These are phyloP conservation scores for Skeletonema marinoi DNA, from an alignment of 108 stramenopile species.

Conservation along the genomic window DNA sequence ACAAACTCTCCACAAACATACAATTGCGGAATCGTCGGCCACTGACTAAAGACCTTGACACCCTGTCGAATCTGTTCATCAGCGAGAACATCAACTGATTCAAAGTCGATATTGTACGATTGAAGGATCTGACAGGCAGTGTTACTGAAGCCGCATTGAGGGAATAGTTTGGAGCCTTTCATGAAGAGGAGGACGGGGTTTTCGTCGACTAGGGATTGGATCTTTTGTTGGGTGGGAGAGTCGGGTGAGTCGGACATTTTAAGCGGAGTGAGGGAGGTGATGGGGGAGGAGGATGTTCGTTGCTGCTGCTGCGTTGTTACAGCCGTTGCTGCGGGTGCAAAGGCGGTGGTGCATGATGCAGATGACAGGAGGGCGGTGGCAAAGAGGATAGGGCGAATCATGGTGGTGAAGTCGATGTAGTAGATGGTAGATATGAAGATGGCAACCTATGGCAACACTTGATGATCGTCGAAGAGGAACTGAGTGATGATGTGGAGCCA, in stretches of 20 bases:
- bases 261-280: slow-evolving; percentile 4
- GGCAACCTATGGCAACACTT: too few species aligned
- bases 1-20: slow-evolving; percentile 98
- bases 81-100: slow-evolving; percentile 75
- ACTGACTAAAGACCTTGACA: slow-evolving; percentile 84
- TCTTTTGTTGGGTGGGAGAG: slow-evolving; percentile 58
- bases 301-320: background rate
- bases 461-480: too few species aligned
- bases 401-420: background rate
- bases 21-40: slow-evolving; percentile 99
- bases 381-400: background rate
- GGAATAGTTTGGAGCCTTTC: slow-evolving; percentile 95
- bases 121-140: slow-evolving; percentile 93
- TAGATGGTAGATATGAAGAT: background rate
- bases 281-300: background rate
- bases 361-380: background rate
- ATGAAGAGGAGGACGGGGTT: slow-evolving; percentile 94
- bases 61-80: slow-evolving; percentile 78
- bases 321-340: background rate
- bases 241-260: slow-evolving; percentile 13
- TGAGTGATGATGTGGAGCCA: too few species aligned
- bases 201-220: slow-evolving; percentile 73
- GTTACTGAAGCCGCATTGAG: slow-evolving; percentile 96
- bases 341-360: background rate
- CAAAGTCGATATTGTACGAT: slow-evolving; percentile 79